phyloP scores from a whole-genome alignment of 75 land plant genomes.

The Picea glauca region DNA sequence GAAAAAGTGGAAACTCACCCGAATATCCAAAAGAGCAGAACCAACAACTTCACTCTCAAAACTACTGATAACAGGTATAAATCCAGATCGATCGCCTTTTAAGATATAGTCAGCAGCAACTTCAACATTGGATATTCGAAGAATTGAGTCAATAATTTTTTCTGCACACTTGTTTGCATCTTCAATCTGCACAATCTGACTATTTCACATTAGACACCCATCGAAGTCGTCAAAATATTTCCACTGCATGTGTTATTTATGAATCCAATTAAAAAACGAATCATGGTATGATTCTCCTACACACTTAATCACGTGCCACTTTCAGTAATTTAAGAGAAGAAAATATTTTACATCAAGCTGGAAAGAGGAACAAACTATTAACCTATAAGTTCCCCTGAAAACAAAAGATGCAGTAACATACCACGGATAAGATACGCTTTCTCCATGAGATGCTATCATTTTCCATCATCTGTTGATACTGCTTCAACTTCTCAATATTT shows the following conservation, averaged over 20 bases:
- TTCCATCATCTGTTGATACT: conserved; percentile 55
- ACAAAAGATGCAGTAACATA: conserved; percentile 18
- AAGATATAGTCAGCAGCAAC: conserved; percentile 61
- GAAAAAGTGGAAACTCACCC: conserved; percentile 29
- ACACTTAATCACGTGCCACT: too few species aligned
- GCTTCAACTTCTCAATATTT: conserved; percentile 44
- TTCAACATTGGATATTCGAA: conserved; percentile 81
- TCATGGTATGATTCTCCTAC: not conserved
- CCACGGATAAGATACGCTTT: conserved; percentile 54
- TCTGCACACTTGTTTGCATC: conserved; percentile 59
- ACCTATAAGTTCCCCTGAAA: not conserved
- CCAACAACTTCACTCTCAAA: conserved; percentile 65
- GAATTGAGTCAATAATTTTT: conserved; percentile 59
- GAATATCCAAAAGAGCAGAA: conserved; percentile 59
- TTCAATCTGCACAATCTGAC: conserved; percentile 56
- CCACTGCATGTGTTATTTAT: not conserved
- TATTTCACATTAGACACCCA: not conserved
- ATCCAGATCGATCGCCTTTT: conserved; percentile 38
- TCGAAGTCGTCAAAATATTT: not conserved
- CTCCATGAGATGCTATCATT: conserved; percentile 59
- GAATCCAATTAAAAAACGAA: not conserved
- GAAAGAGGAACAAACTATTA: not conserved
- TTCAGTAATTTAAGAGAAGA: not conserved
- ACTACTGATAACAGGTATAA: conserved; percentile 40
- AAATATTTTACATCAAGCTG: not conserved